Evolutionary conservation across 2,329 filamentous ascomycete species (phyloP).

Genomic region (Gliomastix tumulicola): DNA sequence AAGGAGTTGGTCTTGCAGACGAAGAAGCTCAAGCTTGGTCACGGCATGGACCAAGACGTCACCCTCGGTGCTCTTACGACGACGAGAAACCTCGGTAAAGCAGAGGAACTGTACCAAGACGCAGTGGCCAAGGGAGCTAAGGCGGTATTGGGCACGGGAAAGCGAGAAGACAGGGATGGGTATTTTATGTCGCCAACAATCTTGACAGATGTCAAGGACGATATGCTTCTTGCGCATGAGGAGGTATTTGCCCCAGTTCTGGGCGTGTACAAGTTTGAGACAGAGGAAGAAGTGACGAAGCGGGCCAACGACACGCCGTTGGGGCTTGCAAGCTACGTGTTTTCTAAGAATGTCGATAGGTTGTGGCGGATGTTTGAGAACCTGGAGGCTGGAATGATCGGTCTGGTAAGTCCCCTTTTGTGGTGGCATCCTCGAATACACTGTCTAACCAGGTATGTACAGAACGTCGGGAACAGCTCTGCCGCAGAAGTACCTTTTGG

Average conservation of each 20-base stretch:
- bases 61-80: constrained; percentile 58
- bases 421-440: not conserved
- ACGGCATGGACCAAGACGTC: constrained; percentile 44
- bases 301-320: constrained; percentile 61
- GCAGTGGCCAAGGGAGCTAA: constrained; percentile 58
- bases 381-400: constrained; percentile 38
- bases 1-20: constrained; percentile 1
- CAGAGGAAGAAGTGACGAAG: constrained; percentile 61
- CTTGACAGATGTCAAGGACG: constrained; percentile 55
- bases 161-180: constrained; percentile 48
- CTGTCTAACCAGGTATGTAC: not conserved
- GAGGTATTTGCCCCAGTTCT: constrained; percentile 70
- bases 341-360: constrained; percentile 38
- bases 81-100: constrained; percentile 49
- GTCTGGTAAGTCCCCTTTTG: constrained; percentile 13
- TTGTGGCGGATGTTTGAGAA: constrained; percentile 35
- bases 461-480: constrained; percentile 42
- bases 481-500: constrained; percentile 27
- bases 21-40: constrained; percentile 31
- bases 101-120: constrained; percentile 55
- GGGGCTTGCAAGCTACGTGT: constrained; percentile 68
- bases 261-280: constrained; percentile 61
- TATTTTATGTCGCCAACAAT: constrained; percentile 68
- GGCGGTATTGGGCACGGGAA: constrained; percentile 44
- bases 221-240: constrained; percentile 61